phyloP scores from a whole-genome alignment of 345 rosid species.

The Stellera chamaejasme region DNA sequence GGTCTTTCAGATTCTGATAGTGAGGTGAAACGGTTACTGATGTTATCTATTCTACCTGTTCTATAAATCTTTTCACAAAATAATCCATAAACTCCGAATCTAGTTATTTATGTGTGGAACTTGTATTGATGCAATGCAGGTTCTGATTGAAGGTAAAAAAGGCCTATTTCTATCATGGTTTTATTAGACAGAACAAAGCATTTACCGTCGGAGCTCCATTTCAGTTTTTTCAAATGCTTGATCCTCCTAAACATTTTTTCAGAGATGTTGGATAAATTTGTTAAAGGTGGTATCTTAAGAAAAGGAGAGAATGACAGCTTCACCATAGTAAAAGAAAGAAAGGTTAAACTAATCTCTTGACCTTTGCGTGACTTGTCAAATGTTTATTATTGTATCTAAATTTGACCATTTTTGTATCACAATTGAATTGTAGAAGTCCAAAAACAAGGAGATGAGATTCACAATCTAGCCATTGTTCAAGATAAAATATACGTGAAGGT shows the following conservation, averaged over 20 bases:
- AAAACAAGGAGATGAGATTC: conserved; percentile 22
- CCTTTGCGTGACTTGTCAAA: conserved; percentile 4
- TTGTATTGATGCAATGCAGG: conserved; percentile 39
- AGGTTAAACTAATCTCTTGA: conserved; percentile 3
- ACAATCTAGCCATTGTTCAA: conserved; percentile 34
- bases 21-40: conserved; percentile 46
- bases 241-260: conserved; percentile 11
- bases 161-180: conserved; percentile 9
- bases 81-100: background rate
- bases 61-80: background rate
- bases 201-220: background rate
- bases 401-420: background rate
- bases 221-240: background rate
- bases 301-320: conserved; percentile 59
- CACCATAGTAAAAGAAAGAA: conserved; percentile 56
- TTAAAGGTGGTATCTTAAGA: conserved; percentile 49
- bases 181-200: conserved; percentile 4
- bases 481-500: conserved; percentile 81
- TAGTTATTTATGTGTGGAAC: background rate
- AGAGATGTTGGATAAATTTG: conserved; percentile 85
- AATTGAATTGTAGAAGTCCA: conserved; percentile 31
- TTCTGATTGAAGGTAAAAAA: conserved; percentile 60
- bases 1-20: conserved; percentile 68
- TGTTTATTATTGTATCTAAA: conserved; percentile 5
- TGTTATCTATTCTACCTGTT: background rate